These are phyloP conservation scores for Pythium aristosporum DNA, from an alignment of 352 stramenopile species.

Conservation along the genomic window DNA sequence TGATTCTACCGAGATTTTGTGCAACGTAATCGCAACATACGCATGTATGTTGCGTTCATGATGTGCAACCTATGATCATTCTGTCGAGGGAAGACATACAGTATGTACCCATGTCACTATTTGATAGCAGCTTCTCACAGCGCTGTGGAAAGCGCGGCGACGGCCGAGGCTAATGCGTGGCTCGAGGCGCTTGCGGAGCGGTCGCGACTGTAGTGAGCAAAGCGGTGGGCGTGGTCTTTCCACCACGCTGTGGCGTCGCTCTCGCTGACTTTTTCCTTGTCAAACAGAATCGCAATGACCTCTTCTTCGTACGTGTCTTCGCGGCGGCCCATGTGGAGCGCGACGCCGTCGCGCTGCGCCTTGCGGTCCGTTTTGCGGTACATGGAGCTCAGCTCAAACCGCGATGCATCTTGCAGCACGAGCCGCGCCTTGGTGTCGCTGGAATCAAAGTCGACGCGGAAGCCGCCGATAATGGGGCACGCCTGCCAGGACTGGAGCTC, in stretches of 20 bases:
- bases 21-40: no score
- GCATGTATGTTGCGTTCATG: neutral
- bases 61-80: neutral
- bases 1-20: neutral
- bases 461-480: constrained; percentile 44
- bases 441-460: constrained; percentile 64
- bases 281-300: constrained; percentile 80
- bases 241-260: constrained; percentile 73
- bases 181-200: neutral
- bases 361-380: constrained; percentile 85
- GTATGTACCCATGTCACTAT: constrained; percentile 14
- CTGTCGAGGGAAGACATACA: neutral
- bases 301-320: constrained; percentile 81
- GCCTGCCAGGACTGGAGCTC: constrained; percentile 52
- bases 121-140: neutral
- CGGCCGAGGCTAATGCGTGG: constrained; percentile 12
- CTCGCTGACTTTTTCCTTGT: constrained; percentile 83
- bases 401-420: constrained; percentile 64
- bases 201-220: constrained; percentile 30
- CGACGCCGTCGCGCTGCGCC: constrained; percentile 68
- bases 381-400: constrained; percentile 82
- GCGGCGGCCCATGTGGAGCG: constrained; percentile 66
- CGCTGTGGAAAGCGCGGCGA: constrained; percentile 10
- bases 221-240: constrained; percentile 67
- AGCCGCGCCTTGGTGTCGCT: constrained; percentile 76